These are phyloP conservation scores for Psophocarpus tetragonolobus DNA, from an alignment of 306 rosid species.

Conservation along the genomic window DNA sequence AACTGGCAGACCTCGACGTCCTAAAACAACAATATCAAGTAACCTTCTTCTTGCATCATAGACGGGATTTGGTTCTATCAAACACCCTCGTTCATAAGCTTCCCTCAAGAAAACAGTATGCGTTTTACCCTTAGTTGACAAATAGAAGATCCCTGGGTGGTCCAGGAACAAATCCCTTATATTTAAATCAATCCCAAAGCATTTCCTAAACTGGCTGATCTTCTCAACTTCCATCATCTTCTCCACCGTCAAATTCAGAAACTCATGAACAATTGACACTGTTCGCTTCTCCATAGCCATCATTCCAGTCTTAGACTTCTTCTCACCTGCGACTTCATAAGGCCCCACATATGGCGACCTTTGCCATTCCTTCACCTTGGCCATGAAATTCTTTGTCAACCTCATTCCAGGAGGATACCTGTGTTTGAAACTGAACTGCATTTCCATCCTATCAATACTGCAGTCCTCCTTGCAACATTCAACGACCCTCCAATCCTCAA, in stretches of 20 bases:
- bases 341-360: conserved; percentile 76
- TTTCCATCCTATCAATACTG: conserved; percentile 55
- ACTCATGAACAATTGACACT: conserved; percentile 80
- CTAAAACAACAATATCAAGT: conserved; percentile 72
- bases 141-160: conserved; percentile 83
- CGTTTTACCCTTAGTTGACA: conserved; percentile 88
- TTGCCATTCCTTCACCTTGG: conserved; percentile 93
- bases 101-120: conserved; percentile 92
- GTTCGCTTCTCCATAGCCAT: conserved; percentile 77
- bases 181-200: conserved; percentile 73
- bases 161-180: conserved; percentile 77
- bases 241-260: conserved; percentile 87
- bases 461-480: conserved; percentile 75
- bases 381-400: conserved; percentile 66
- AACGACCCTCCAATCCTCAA: conserved; percentile 82
- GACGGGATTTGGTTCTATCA: conserved; percentile 74
- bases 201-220: conserved; percentile 56
- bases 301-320: conserved; percentile 50
- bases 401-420: conserved; percentile 87
- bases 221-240: conserved; percentile 94
- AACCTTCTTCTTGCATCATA: conserved; percentile 84
- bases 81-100: conserved; percentile 82
- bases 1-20: conserved; percentile 57
- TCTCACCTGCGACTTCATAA: conserved; percentile 54
- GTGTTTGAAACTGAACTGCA: conserved; percentile 65